Conservation (phyloP, 2,329 filamentous ascomycete species). For the Pseudocercospora fijiensis region DNA sequence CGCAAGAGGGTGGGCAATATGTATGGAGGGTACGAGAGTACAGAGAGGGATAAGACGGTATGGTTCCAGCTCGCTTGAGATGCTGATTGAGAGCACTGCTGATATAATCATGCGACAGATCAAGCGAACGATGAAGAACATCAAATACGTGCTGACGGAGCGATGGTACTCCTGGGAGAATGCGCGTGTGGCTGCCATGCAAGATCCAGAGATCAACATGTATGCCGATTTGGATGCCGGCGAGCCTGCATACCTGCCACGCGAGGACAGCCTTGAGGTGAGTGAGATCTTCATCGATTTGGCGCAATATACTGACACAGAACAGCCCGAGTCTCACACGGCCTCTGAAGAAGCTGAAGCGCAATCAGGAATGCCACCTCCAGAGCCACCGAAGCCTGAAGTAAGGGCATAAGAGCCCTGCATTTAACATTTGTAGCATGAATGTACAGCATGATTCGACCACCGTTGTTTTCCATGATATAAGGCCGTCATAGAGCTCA, state of each 20-base stretch:
- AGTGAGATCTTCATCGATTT: neutral
- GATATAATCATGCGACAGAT: conserved; percentile 54
- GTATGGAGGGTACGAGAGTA: conserved; percentile 70
- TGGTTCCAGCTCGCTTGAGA: conserved; percentile 32
- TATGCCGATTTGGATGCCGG: conserved; percentile 39
- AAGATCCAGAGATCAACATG: conserved; percentile 67
- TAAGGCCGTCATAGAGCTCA: neutral
- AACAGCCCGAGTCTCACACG: neutral
- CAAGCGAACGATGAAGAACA: conserved; percentile 71
- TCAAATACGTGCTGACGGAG: conserved; percentile 83
- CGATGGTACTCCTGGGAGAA: conserved; percentile 86
- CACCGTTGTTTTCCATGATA: neutral
- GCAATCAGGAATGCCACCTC: neutral
- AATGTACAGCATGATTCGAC: neutral
- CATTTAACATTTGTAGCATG: neutral
- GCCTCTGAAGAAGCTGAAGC: neutral
- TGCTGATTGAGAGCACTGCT: neutral
- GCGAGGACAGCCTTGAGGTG: conserved; percentile 10
- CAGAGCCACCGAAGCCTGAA: conserved; percentile 2
- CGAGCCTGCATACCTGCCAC: conserved; percentile 33
- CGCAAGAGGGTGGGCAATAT: conserved; percentile 59
- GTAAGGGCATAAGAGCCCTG: neutral
- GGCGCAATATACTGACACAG: neutral
- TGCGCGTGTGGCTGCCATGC: conserved; percentile 63
- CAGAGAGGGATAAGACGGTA: conserved; percentile 65